These are phyloP conservation scores for Grammothele lineata DNA, from an alignment of 768 basidiomycete genomes.

Conservation along the genomic window DNA sequence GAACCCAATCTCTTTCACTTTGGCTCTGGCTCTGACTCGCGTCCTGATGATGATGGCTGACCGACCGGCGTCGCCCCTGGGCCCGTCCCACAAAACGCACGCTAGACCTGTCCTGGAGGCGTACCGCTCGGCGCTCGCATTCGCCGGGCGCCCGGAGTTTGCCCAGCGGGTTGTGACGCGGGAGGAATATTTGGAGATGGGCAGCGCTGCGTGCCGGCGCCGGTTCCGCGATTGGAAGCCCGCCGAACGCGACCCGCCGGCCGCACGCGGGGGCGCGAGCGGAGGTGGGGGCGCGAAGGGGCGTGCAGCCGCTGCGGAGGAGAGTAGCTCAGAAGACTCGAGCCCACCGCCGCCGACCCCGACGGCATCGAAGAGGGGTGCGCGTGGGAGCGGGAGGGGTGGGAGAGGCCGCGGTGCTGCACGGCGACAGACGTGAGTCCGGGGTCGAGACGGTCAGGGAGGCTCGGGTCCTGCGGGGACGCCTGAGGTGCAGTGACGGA, in stretches of 20 bases:
- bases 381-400: conserved; percentile 17
- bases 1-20: neutral
- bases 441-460: neutral
- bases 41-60: too few species aligned
- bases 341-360: conserved; percentile 9
- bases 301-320: neutral
- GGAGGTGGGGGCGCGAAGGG: too few species aligned
- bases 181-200: conserved; percentile 82
- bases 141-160: conserved; percentile 52
- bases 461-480: too few species aligned
- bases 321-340: conserved; percentile 11
- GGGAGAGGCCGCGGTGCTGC: conserved; percentile 2
- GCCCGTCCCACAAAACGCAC: too few species aligned
- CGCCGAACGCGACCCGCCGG: conserved; percentile 17
- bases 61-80: too few species aligned
- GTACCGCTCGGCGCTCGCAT: conserved; percentile 55
- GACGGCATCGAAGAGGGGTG: conserved; percentile 11
- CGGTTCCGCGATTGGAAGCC: conserved; percentile 67
- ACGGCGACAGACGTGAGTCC: conserved; percentile 13
- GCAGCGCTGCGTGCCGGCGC: conserved; percentile 67
- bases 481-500: too few species aligned
- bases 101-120: conserved; percentile 62
- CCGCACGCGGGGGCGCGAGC: conserved; percentile 7
- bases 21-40: conserved; percentile 13
- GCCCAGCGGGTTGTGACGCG: conserved; percentile 57